Base-by-base conservation (phyloP, 495 filamentous ascomycete genomes). In the Penicillium desertorum region DNA sequence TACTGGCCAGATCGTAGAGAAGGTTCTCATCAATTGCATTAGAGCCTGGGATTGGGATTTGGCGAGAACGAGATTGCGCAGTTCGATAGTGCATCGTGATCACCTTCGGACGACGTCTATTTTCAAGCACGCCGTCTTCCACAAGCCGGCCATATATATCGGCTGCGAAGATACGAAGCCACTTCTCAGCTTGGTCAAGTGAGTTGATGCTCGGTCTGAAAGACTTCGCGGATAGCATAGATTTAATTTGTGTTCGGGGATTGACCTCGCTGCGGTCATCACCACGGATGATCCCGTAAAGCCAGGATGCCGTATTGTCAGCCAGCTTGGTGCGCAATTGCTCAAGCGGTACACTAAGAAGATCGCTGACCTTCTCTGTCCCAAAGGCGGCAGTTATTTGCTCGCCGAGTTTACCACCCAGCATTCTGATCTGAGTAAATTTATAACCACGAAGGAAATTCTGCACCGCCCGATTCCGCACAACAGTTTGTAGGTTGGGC, bases 181-280 rank as follows among this genome's bases (percentile, higher is more conserved):
- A 98, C 63, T 85, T 88, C 7, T 83, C 78, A 2, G 86, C 95
- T 70, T 96, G 90, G 23, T 94, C 91, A n/a, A 81, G 70, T 14
- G 77, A 84, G 61, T 85, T 89, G 65, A 98, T 90, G 58, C 79
- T 86, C 1, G 94, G 94, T 6, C 91, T 82, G 62, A 98, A 98
- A 0, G 91, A 94, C 66, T 98, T 98, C 44, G 94, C 92, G 2
- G 90, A 96, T n/a, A 97, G 81, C 94, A 98, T 98, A 20, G 88
- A 92, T 66, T 98, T 97, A 69, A 96, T 96, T 63, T 92, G 88
- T 12, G 91, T 96, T 56, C 94, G 83, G 36, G 92, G 80, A 63
- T 91, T 96, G 62, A 98, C 91, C 72, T 96, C 91, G 65, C 87
- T 95, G 41, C 74, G 70, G 68, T 98, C 94, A 50, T 90, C 85